phyloP scores from a whole-genome alignment of 2,329 filamentous ascomycete species.

The Tympanopsis confertula region DNA sequence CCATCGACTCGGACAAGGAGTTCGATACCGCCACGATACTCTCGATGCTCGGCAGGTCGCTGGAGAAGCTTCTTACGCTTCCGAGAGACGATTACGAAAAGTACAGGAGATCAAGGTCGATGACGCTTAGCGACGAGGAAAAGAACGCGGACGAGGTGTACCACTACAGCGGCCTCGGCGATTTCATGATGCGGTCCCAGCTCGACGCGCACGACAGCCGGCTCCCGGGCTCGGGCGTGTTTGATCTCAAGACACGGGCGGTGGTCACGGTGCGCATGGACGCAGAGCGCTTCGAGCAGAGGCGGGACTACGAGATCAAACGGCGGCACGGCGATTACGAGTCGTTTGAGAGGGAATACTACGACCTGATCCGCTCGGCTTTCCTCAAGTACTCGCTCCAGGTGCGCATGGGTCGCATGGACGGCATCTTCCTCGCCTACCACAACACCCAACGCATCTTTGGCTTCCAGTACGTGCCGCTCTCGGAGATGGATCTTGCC shows the following conservation, averaged over 20 bases:
- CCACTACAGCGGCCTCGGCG: slow-evolving; percentile 75
- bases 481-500: slow-evolving; percentile 78
- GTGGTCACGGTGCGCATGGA: slow-evolving; percentile 90
- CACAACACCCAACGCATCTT: slow-evolving; percentile 94
- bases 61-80: slow-evolving; percentile 88
- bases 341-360: slow-evolving; percentile 91
- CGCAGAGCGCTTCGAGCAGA: slow-evolving; percentile 57
- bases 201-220: slow-evolving; percentile 80
- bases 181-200: slow-evolving; percentile 91
- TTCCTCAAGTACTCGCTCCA: slow-evolving; percentile 96
- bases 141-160: slow-evolving; percentile 65
- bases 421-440: slow-evolving; percentile 93
- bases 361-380: slow-evolving; percentile 87
- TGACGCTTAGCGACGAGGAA: slow-evolving; percentile 61
- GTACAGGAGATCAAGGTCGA: slow-evolving; percentile 60
- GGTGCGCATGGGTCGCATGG: slow-evolving; percentile 94
- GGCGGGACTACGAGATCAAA: slow-evolving; percentile 78
- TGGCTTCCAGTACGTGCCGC: slow-evolving; percentile 85
- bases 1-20: slow-evolving; percentile 91
- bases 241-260: slow-evolving; percentile 89
- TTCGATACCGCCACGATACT: slow-evolving; percentile 76
- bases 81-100: slow-evolving; percentile 74
- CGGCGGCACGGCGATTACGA: slow-evolving; percentile 66
- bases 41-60: slow-evolving; percentile 84
- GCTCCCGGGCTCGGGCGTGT: slow-evolving; percentile 82